A percentile compares a stretch with the other conserved stretches of the same genome.
Conservation (phyloP, 1,139 yeast species). For the Candida labiduridarum region DNA sequence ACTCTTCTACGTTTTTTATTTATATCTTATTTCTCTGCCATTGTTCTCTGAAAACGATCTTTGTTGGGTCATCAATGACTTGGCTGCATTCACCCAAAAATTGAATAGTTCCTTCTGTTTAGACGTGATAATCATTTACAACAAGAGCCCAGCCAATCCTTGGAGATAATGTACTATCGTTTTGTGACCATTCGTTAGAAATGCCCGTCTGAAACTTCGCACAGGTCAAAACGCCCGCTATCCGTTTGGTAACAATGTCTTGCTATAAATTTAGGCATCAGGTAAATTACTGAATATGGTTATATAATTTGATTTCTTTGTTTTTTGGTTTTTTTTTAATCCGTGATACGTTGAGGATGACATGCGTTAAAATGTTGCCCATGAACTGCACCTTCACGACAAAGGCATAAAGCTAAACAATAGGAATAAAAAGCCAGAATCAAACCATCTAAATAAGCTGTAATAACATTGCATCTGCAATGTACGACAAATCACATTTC, state of each 20-base stretch:
- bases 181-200: not conserved
- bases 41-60: too few relatives aligned
- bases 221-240: not conserved
- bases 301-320: not conserved
- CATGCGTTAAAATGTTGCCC: not conserved
- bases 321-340: not conserved
- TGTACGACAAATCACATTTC: not conserved
- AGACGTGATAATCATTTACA: too few relatives aligned
- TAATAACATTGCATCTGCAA: not conserved
- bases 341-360: not conserved
- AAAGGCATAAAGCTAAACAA: not conserved
- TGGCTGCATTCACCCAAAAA: too few relatives aligned
- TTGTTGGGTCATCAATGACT: too few relatives aligned
- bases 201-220: not conserved
- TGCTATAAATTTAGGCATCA: not conserved
- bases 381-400: not conserved
- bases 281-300: not conserved
- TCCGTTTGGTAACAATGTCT: not conserved
- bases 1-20: too few relatives aligned
- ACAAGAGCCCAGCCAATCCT: too few relatives aligned
- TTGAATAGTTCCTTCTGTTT: too few relatives aligned
- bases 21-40: too few relatives aligned
- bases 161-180: not conserved
- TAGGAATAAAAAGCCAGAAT: not conserved
- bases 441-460: not conserved